Evolutionary conservation across 129 eudicot genomes (phyloP).

Genomic region (Pulicaria dysenterica): DNA sequence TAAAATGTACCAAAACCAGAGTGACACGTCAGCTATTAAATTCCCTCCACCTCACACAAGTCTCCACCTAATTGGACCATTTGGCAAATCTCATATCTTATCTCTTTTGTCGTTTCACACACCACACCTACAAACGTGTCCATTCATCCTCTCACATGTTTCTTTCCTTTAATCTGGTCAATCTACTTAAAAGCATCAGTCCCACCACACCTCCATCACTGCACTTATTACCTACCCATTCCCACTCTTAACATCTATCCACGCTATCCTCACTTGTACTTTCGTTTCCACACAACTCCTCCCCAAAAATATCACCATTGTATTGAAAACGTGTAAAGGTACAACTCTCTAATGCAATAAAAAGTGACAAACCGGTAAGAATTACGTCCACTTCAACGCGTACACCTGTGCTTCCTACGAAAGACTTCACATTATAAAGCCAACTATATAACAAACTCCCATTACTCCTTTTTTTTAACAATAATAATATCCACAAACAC

Average conservation of each 20-base stretch:
- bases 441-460: constrained; percentile 23
- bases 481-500: neutral
- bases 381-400: constrained; percentile 38
- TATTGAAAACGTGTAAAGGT: constrained; percentile 31
- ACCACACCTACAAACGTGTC: constrained; percentile 31
- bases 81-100: constrained; percentile 35
- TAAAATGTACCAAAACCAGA: neutral
- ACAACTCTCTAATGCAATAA: constrained; percentile 23
- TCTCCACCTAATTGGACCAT: constrained; percentile 28
- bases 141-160: constrained; percentile 29
- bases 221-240: constrained; percentile 37
- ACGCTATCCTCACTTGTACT: constrained; percentile 24
- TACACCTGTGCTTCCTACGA: constrained; percentile 33
- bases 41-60: constrained; percentile 17
- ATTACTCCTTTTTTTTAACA: neutral
- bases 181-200: constrained; percentile 25
- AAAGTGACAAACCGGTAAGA: constrained; percentile 31
- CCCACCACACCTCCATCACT: constrained; percentile 28
- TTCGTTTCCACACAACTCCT: constrained; percentile 25
- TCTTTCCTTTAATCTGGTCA: constrained; percentile 25
- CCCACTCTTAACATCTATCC: constrained; percentile 26
- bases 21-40: constrained; percentile 23
- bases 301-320: constrained; percentile 2
- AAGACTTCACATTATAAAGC: constrained; percentile 18
- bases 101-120: constrained; percentile 34